Evolutionary conservation across 192 early-diverging fungal genomes (phyloP).

Genomic region (Entomortierella lignicola): DNA sequence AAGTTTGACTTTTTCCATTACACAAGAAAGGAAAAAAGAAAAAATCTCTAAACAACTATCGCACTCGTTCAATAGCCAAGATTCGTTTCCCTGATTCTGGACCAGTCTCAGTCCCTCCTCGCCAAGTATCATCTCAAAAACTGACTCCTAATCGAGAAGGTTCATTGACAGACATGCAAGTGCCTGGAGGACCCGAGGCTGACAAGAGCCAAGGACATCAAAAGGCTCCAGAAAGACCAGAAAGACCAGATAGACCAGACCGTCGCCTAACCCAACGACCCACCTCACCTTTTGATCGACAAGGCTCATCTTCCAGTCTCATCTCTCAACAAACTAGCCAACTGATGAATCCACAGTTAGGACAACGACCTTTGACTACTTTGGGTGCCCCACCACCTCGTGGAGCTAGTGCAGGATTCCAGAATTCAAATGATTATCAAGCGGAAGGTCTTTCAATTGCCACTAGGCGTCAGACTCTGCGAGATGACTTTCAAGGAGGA

Average conservation of each 20-base stretch:
- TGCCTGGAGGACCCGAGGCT: constrained; percentile 2
- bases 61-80: constrained; percentile 22
- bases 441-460: constrained; percentile 35
- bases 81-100: constrained; percentile 27
- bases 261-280: constrained; percentile 39
- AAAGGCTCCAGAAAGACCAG: constrained; percentile 6
- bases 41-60: too few species aligned
- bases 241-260: constrained; percentile 42
- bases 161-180: constrained; percentile 1
- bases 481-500: constrained; percentile 43
- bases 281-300: constrained; percentile 26
- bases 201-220: constrained; percentile 12
- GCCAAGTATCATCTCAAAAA: constrained; percentile 30
- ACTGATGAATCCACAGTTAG: constrained; percentile 43
- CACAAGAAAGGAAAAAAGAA: too few species aligned
- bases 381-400: constrained; percentile 42
- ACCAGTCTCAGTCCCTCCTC: constrained; percentile 29
- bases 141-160: background rate
- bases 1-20: constrained; percentile 16
- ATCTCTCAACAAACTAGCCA: constrained; percentile 48
- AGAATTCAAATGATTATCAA: constrained; percentile 26
- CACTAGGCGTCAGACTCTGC: constrained; percentile 36
- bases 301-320: constrained; percentile 10
- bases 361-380: constrained; percentile 40
- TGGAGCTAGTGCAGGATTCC: constrained; percentile 27